Evolutionary conservation across 2,329 filamentous ascomycete species (phyloP).

Genomic region (Epichloe typhina): DNA sequence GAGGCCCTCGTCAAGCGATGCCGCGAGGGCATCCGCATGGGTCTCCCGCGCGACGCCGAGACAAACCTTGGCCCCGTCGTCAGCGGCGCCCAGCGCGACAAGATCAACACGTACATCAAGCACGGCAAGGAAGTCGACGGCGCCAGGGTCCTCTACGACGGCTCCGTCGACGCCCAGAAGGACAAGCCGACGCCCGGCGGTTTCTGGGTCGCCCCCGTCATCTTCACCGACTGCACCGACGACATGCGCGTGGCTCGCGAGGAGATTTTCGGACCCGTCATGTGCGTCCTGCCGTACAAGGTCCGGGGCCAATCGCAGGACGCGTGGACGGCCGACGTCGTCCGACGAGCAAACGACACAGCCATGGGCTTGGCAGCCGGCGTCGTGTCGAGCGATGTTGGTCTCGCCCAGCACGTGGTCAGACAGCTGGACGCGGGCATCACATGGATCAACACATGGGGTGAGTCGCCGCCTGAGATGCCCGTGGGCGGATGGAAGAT

Average conservation of each 20-base stretch:
- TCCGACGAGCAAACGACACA: constrained; percentile 63
- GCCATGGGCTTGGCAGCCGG: constrained; percentile 70
- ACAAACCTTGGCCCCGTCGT: constrained; percentile 82
- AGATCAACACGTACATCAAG: constrained; percentile 64
- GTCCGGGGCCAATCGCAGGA: constrained; percentile 21
- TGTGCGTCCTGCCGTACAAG: constrained; percentile 66
- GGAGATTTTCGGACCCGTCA: constrained; percentile 83
- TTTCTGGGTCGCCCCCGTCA: constrained; percentile 74
- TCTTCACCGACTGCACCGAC: constrained; percentile 79
- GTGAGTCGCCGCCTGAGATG: constrained; percentile 87
- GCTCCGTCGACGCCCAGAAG: constrained; percentile 41
- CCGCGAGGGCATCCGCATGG: constrained; percentile 58
- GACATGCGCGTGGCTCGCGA: constrained; percentile 67
- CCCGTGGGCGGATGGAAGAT: constrained; percentile 85
- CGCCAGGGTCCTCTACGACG: constrained; percentile 62
- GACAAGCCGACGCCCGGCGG: constrained; percentile 42
- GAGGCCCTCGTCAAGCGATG: constrained; percentile 39
- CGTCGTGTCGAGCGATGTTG: constrained; percentile 66
- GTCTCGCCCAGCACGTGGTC: constrained; percentile 59
- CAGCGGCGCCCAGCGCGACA: constrained; percentile 59
- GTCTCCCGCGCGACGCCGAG: constrained; percentile 54
- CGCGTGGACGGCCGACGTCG: constrained; percentile 48
- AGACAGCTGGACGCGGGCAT: constrained; percentile 67
- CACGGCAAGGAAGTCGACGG: constrained; percentile 62
- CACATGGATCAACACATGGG: constrained; percentile 89